Base-by-base conservation (phyloP, 257 asterid species). In the Rehmannia glutinosa region DNA sequence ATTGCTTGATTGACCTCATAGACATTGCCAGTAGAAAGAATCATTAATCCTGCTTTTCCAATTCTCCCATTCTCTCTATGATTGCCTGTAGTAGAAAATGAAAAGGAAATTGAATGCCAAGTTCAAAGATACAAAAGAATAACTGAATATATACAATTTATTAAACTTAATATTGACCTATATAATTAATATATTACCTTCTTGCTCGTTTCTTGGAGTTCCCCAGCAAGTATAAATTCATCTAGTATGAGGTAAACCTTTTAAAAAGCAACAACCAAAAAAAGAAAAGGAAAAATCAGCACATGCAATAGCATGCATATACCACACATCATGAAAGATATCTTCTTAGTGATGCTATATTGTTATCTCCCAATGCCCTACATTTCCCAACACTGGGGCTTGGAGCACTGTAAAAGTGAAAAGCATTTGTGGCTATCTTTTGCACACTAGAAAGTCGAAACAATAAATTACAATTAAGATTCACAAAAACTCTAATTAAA, bases 161-260 rank as follows among this genome's bases (percentile, higher is more conserved):
- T n/a, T n/a, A n/a, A n/a, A 21, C 2, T 54, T 50, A 50, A 20
- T 10, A 6, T 50, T 8, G 11, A 1, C 11, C 41, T 13, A 54
- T n/a, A n/a, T n/a, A n/a, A n/a, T n/a, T n/a, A n/a, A n/a, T n/a
- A n/a, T n/a, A n/a, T 68, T 84, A 87, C 95, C 86, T 75, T 87
- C 77, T 87, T 87, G 68, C 95, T 87, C 36, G 91, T 87, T 81
- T 87, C 95, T 74, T 87, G 95, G 66, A 84, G 89, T 75, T 87
- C 95, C 76, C 95, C 91, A 19, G 89, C 95, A 60, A 87, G 91
- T 60, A 87, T 87, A 76, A 84, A 87, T 80, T 87, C 95, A 32
- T 87, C 95, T 32, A 87, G 59, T 63, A 82, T 87, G 72, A 87
- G 87, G 75, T 87, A 87, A 15, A 87, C 95, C 95, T 87, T 67